Evolutionary conservation across 2,329 filamentous ascomycete species (phyloP).

Genomic region (Penicillium sp.): DNA sequence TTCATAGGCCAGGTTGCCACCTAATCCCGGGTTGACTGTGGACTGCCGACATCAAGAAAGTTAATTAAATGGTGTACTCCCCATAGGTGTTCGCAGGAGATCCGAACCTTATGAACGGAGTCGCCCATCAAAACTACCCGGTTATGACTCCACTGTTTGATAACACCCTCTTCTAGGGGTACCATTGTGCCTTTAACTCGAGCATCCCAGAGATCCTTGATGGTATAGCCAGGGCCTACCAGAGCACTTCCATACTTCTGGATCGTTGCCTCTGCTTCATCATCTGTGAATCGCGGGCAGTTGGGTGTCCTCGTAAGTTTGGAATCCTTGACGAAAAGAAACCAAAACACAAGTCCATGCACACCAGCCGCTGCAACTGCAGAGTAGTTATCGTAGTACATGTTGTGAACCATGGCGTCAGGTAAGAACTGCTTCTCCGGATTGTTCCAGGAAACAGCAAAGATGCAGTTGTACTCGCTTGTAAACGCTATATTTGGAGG

Average conservation of each 20-base stretch:
- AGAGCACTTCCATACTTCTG: slow-evolving; percentile 6
- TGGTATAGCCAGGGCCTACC: slow-evolving; percentile 22
- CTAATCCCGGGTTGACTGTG: slow-evolving; percentile 33
- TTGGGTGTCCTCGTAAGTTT: slow-evolving; percentile 11
- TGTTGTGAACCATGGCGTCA: slow-evolving; percentile 10
- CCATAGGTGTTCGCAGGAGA: neutral
- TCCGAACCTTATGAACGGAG: slow-evolving; percentile 18
- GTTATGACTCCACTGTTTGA: slow-evolving; percentile 15
- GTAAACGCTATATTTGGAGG: slow-evolving; percentile 6
- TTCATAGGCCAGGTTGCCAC: slow-evolving; percentile 41
- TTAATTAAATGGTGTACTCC: neutral
- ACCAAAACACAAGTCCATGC: slow-evolving; percentile 20
- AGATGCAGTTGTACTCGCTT: slow-evolving; percentile 26
- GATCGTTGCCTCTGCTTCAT: slow-evolving; percentile 14
- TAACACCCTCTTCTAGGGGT: slow-evolving; percentile 17
- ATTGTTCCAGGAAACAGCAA: slow-evolving; percentile 19
- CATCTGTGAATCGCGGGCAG: slow-evolving; percentile 13
- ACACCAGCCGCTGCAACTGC: slow-evolving; percentile 11
- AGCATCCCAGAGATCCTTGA: slow-evolving; percentile 18
- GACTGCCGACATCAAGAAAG: neutral
- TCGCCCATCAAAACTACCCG: slow-evolving; percentile 21
- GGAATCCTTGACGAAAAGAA: slow-evolving; percentile 14
- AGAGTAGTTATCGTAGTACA: slow-evolving; percentile 18
- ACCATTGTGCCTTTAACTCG: slow-evolving; percentile 15
- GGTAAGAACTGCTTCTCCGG: slow-evolving; percentile 6